Evolutionary conservation across 2,329 filamentous ascomycete species (phyloP).

Genomic region (Zymoseptoria tritici): DNA sequence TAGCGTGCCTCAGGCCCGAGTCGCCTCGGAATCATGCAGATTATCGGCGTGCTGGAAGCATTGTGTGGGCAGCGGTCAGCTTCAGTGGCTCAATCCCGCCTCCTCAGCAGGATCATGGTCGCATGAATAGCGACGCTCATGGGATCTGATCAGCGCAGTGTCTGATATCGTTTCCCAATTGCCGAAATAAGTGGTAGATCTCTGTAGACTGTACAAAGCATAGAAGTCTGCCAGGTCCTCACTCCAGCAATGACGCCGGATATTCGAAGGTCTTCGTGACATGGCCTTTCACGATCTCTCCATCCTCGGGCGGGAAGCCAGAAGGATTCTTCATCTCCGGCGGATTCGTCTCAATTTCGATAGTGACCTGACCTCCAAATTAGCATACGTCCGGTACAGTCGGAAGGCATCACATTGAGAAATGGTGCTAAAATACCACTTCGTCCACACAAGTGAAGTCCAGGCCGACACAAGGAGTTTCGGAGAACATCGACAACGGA

Average conservation of each 20-base stretch:
- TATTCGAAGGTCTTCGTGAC: conserved; percentile 30
- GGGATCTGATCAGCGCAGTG: no score
- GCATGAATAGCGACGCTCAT: no score
- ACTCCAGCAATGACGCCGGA: conserved; percentile 31
- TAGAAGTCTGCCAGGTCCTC: conserved; percentile 5
- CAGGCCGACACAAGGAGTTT: conserved; percentile 25
- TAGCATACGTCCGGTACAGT: conserved; percentile 2
- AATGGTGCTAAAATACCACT: conserved; percentile 39
- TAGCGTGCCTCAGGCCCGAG: no score
- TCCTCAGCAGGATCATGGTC: no score
- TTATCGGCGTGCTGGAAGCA: no score
- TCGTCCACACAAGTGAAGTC: conserved; percentile 51
- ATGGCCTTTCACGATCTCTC: conserved; percentile 25
- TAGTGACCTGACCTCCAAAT: conserved; percentile 37
- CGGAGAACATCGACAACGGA: conserved; percentile 2
- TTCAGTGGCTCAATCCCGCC: no score
- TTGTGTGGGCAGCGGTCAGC: no score
- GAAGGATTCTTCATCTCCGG: conserved; percentile 33
- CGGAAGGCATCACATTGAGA: background rate
- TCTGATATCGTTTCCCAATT: no score
- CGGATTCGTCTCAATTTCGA: conserved; percentile 42
- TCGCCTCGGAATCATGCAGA: no score
- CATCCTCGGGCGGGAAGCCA: conserved; percentile 22
- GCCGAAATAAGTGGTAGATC: no score
- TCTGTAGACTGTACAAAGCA: no score